These are phyloP conservation scores for Cicer yamashitae DNA, from an alignment of 306 rosid species.

Conservation along the genomic window DNA sequence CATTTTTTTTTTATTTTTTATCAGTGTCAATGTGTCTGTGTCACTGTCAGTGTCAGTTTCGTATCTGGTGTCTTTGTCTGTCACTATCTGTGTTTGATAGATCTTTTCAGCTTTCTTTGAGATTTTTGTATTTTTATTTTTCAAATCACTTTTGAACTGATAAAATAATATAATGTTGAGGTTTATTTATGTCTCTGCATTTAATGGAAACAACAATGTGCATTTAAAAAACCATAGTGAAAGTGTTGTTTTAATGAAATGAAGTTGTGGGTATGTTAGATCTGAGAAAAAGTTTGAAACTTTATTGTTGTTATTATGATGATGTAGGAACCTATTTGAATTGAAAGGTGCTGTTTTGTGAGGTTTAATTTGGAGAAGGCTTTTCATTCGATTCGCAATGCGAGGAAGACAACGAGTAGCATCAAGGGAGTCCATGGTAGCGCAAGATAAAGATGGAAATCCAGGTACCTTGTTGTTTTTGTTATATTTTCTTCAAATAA, in stretches of 20 bases:
- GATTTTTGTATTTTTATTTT: constrained; percentile 20
- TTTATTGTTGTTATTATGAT: constrained; percentile 30
- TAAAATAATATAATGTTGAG: constrained; percentile 18
- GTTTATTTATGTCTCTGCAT: not conserved
- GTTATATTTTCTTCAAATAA: not conserved
- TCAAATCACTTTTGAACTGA: constrained; percentile 12
- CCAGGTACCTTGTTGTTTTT: constrained; percentile 51
- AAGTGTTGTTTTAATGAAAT: constrained; percentile 26
- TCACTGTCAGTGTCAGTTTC: too few species aligned
- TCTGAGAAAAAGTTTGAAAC: constrained; percentile 42
- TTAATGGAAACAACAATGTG: constrained; percentile 41
- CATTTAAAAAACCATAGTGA: constrained; percentile 3
- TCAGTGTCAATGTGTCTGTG: too few species aligned
- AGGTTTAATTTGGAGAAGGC: constrained; percentile 42
- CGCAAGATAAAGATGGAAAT: constrained; percentile 58
- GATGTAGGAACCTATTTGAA: constrained; percentile 40
- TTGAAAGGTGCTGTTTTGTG: constrained; percentile 22
- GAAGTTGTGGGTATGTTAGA: constrained; percentile 39
- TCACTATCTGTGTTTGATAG: too few species aligned
- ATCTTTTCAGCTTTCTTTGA: constrained; percentile 14
- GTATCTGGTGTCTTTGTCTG: too few species aligned
- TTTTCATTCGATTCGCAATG: constrained; percentile 55
- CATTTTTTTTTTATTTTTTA: too few species aligned
- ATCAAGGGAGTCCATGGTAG: constrained; percentile 54
- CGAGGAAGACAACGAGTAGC: constrained; percentile 74